Conservation (phyloP, 306 rosid genomes). For the Fragaria ananassa region DNA sequence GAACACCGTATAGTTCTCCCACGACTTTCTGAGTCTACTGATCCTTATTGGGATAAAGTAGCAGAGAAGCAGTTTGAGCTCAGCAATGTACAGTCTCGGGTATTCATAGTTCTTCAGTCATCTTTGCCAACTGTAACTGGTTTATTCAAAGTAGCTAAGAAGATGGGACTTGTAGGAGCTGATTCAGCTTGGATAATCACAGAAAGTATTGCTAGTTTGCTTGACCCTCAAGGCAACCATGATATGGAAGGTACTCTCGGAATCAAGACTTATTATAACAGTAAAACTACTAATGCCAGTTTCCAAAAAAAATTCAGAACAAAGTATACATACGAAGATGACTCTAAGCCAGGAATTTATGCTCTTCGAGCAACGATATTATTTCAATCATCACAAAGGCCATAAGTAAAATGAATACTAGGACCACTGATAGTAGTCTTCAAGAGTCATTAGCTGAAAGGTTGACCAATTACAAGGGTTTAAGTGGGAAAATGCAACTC, state of each 20-base stretch:
- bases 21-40: slow-evolving; percentile 22
- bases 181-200: slow-evolving; percentile 58
- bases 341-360: slow-evolving; percentile 44
- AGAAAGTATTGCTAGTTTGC: slow-evolving; percentile 45
- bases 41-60: slow-evolving; percentile 48
- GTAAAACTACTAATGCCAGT: slow-evolving; percentile 2
- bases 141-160: slow-evolving; percentile 55
- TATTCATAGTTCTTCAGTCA: slow-evolving; percentile 50
- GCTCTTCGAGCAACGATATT: slow-evolving; percentile 65
- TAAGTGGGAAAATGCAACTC: slow-evolving; percentile 58
- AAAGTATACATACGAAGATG: slow-evolving; percentile 39
- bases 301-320: slow-evolving; percentile 30
- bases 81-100: slow-evolving; percentile 35
- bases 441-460: slow-evolving; percentile 21
- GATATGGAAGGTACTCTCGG: slow-evolving; percentile 61
- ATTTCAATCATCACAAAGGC: slow-evolving; percentile 40
- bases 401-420: slow-evolving; percentile 25
- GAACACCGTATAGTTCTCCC: slow-evolving; percentile 52
- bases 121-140: slow-evolving; percentile 43
- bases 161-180: slow-evolving; percentile 34
- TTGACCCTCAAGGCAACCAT: slow-evolving; percentile 39
- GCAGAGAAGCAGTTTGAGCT: slow-evolving; percentile 39
- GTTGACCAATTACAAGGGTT: slow-evolving; percentile 40
- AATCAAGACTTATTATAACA: slow-evolving; percentile 48
- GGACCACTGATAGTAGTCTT: slow-evolving; percentile 3